Percentiles rank a stretch among this genome's conserved stretches.
Conservation (phyloP, 2,329 filamentous ascomycete genomes). For the Fusarium hostae region DNA sequence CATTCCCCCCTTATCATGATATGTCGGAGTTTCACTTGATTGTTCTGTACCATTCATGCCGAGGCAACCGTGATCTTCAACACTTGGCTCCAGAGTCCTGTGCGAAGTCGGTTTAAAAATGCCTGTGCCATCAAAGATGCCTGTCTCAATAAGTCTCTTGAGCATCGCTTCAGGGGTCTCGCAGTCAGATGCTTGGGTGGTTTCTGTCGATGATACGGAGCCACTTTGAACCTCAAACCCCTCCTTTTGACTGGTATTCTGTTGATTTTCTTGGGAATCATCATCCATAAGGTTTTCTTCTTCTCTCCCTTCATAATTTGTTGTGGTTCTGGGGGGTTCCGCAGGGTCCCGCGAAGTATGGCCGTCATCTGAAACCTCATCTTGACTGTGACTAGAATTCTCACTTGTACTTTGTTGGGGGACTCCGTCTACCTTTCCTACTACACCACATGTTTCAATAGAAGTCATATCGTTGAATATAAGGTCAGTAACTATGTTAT, state of each 20-base stretch:
- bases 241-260: background rate
- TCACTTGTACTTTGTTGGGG: background rate
- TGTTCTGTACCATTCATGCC: background rate
- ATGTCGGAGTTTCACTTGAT: background rate
- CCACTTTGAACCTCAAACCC: background rate
- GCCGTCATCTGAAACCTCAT: background rate
- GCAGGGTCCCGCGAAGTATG: background rate
- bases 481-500: slow-evolving; percentile 58
- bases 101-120: background rate
- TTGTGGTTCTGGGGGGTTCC: background rate
- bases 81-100: background rate
- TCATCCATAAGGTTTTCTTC: background rate
- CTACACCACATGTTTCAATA: slow-evolving; percentile 34
- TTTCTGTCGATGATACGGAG: background rate
- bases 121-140: slow-evolving; percentile 33
- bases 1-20: slow-evolving; percentile 39
- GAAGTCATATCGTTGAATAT: slow-evolving; percentile 64
- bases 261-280: background rate
- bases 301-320: background rate
- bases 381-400: background rate
- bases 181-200: background rate
- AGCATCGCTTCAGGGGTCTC: slow-evolving; percentile 5
- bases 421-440: slow-evolving; percentile 23
- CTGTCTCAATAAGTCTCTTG: slow-evolving; percentile 30
- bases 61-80: background rate